These are phyloP conservation scores for Zelopaecilomyces penicillatus DNA, from an alignment of 2,329 filamentous ascomycete species.

Conservation along the genomic window DNA sequence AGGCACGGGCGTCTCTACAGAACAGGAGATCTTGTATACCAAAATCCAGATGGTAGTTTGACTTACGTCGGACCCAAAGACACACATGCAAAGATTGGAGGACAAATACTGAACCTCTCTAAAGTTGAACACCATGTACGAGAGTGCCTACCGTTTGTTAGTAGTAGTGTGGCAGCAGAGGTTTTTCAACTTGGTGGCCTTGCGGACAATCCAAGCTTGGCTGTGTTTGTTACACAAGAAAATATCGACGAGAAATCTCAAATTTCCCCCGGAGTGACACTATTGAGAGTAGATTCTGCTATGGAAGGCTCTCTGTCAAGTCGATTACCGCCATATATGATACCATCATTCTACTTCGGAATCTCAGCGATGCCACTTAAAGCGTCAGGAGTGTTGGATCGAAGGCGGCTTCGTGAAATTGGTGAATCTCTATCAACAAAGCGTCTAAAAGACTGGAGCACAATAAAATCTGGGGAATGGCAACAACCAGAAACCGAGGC, in stretches of 20 bases:
- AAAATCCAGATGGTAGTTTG: background rate
- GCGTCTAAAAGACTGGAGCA: too few species aligned
- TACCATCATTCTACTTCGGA: background rate
- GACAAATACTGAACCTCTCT: conserved; percentile 1
- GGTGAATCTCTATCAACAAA: too few species aligned
- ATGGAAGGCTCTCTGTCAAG: background rate
- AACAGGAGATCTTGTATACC: conserved; percentile 1
- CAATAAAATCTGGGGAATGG: too few species aligned
- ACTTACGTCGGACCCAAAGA: background rate
- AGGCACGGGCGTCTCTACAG: background rate
- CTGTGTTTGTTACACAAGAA: background rate
- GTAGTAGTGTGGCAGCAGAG: background rate
- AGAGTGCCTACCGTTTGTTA: background rate
- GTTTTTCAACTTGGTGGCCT: background rate
- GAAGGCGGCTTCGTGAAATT: background rate
- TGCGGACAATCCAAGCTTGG: background rate
- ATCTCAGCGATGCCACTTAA: background rate
- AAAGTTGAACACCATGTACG: conserved; percentile 1
- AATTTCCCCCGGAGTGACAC: background rate
- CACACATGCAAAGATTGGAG: conserved; percentile 2
- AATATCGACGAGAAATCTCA: background rate
- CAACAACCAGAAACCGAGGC: background rate
- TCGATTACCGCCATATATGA: background rate
- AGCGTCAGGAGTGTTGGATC: background rate
- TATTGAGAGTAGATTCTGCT: background rate